Evolutionary conservation across 176 grass and related monocot species (phyloP).

Genomic region (Cymbopogon citratus): DNA sequence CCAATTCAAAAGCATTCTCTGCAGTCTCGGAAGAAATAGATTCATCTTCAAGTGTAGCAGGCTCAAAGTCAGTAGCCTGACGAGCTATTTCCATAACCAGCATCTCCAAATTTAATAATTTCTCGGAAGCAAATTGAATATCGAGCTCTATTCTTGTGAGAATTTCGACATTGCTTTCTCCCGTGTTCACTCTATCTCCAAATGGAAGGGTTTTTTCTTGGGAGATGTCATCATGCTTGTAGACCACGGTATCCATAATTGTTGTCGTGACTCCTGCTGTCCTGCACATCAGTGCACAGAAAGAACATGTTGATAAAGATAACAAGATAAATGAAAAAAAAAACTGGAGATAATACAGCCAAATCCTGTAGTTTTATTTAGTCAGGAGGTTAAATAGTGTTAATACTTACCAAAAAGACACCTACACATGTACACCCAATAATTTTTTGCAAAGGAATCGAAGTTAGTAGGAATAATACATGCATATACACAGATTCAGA

Average conservation of each 20-base stretch:
- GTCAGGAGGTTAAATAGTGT: not conserved
- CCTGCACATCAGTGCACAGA: constrained; percentile 10
- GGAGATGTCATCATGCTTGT: constrained; percentile 13
- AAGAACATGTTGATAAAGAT: not conserved
- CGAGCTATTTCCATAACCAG: constrained; percentile 71
- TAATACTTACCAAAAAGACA: not conserved
- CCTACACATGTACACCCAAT: no score
- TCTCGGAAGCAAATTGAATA: constrained; percentile 74
- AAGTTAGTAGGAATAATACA: no score
- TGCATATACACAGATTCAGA: no score
- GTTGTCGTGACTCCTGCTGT: constrained; percentile 10
- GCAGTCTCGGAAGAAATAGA: constrained; percentile 44
- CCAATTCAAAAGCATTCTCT: constrained; percentile 62
- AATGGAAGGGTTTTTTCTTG: constrained; percentile 4
- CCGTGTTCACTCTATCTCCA: constrained; percentile 16
- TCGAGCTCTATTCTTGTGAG: constrained; percentile 64
- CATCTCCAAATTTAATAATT: constrained; percentile 84
- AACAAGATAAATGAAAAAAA: not conserved
- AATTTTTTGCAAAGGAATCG: no score
- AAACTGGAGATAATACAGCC: not conserved
- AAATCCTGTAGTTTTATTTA: not conserved
- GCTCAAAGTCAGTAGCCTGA: constrained; percentile 53
- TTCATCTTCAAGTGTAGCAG: constrained; percentile 34
- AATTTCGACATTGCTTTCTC: constrained; percentile 42
- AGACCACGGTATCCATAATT: constrained; percentile 32